Percentiles rank a stretch among this genome's conserved stretches.
These are phyloP conservation scores for Serendipita sp. DNA, from an alignment of 768 basidiomycete genomes.

Conservation along the genomic window DNA sequence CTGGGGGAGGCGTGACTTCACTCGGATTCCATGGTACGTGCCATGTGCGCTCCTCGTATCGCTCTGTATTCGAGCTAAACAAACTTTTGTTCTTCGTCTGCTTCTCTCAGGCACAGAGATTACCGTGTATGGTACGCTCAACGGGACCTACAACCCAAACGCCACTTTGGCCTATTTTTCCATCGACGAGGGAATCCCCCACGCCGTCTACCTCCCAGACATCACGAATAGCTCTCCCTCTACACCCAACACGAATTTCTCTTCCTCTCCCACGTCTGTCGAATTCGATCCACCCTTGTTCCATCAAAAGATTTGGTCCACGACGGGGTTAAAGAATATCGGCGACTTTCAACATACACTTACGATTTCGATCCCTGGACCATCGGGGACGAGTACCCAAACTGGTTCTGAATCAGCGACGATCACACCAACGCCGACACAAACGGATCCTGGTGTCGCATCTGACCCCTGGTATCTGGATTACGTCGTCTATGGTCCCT, in stretches of 20 bases:
- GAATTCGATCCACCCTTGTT: background rate
- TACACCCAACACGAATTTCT: background rate
- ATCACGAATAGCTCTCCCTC: background rate
- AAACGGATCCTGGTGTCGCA: background rate
- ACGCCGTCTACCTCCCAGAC: background rate
- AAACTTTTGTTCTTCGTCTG: too few species aligned
- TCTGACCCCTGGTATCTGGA: background rate
- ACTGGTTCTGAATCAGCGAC: background rate
- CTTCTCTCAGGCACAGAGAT: background rate
- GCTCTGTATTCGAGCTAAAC: background rate
- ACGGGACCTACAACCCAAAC: background rate
- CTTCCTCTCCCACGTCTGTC: background rate
- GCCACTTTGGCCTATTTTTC: background rate
- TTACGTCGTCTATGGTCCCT: slow-evolving; percentile 2
- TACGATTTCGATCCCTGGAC: background rate
- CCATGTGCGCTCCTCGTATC: background rate
- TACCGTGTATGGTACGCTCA: background rate
- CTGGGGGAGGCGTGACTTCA: background rate
- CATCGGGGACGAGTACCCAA: background rate
- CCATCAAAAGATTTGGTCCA: background rate
- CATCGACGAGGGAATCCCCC: background rate
- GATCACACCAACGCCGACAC: background rate
- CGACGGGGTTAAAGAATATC: background rate
- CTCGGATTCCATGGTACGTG: background rate
- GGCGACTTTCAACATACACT: background rate